Base-by-base conservation (phyloP, 805 yeast species). In the Ogataea angusta region DNA sequence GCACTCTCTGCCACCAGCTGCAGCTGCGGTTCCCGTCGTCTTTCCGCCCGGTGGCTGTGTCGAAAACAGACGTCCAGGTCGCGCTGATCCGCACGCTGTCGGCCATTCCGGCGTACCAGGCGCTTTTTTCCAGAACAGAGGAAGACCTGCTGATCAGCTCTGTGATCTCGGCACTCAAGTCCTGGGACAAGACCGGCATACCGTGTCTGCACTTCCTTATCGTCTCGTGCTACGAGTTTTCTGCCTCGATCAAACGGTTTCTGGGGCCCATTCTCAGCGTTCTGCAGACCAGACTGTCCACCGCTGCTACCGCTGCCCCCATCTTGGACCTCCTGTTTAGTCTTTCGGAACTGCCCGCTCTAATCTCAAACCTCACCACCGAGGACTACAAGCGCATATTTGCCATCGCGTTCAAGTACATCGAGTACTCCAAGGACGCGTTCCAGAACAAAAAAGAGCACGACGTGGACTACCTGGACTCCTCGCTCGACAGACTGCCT, bases 361-460 rank as follows among this genome's bases (percentile, higher is more conserved):
- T 87, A 42, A 79, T 85, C 1, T 72, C 86, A 1, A 82, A 82
- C 52, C 82, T 87, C 56, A 83, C 85, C 3, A 70, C 73, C 14
- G 93, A 85, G 36, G 95, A 88, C 51, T 83, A 73, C 57, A 82
- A 80, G 52, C 69, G 89, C 34, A 86, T 87, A 2, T 85, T 88
- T 66, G 95, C 85, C 2, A 84, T 88, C 57, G 82, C 89, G 1
- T 85, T 88, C 66, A 81, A 82, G 51, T 82, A 80, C 51, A 82
- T 87, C 40, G 86, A 85, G 54, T 81, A 80, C 54, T 77, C 87
- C 2, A 69, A 73, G 37, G 89, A 84, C 49, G 53, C 43, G 14
- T 39, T 47, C 38, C 47, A 36, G 19, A 59, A 19, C 36, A 46
- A 25, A 45, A 42, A 49, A 25, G 46, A 37, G n/a, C 38, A 38